phyloP scores from a whole-genome alignment of 2,329 filamentous ascomycete species.

The Arthrobotrys musiformis region DNA sequence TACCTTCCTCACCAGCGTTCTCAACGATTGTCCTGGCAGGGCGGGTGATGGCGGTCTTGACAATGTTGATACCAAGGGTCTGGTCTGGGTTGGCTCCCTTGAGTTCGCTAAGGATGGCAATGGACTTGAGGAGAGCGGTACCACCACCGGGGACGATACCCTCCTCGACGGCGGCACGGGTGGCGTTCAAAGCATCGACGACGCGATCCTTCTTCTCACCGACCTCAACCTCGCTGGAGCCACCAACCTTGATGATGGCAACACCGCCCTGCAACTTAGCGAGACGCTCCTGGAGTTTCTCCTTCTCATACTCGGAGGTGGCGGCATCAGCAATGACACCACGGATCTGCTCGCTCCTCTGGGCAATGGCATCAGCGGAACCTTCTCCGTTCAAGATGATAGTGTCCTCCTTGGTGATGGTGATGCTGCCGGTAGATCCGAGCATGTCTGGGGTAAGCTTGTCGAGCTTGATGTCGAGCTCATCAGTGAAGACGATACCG shows the following conservation, averaged over 20 bases:
- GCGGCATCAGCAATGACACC: slow-evolving; percentile 92
- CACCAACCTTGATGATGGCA: slow-evolving; percentile 98
- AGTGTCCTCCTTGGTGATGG: slow-evolving; percentile 99
- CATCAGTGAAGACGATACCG: slow-evolving; percentile 95
- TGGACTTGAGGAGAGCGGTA: slow-evolving; percentile 96
- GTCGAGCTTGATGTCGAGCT: slow-evolving; percentile 99
- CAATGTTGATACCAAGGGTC: slow-evolving; percentile 95
- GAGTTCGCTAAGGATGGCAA: slow-evolving; percentile 81
- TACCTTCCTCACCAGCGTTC: slow-evolving; percentile 95
- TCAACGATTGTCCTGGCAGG: slow-evolving; percentile 95
- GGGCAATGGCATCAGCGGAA: slow-evolving; percentile 88
- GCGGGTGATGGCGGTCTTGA: slow-evolving; percentile 97
- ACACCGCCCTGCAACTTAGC: slow-evolving; percentile 99
- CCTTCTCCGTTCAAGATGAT: slow-evolving; percentile 98
- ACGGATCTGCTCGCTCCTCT: slow-evolving; percentile 99
- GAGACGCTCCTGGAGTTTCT: slow-evolving; percentile 99
- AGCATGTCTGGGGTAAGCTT: slow-evolving; percentile 97
- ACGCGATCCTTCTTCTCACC: slow-evolving; percentile 99
- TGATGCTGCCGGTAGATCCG: slow-evolving; percentile 96
- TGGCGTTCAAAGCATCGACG: slow-evolving; percentile 97
- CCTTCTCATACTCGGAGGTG: slow-evolving; percentile 99
- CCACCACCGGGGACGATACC: slow-evolving; percentile 98
- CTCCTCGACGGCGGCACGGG: slow-evolving; percentile 97
- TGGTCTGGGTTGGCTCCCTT: slow-evolving; percentile 98
- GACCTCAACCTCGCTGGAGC: slow-evolving; percentile 97